A percentile compares a stretch with the other conserved stretches of the same genome.
Evolutionary conservation across 495 filamentous ascomycete genomes (phyloP).

Genomic region (Penicilliopsis zonata): DNA sequence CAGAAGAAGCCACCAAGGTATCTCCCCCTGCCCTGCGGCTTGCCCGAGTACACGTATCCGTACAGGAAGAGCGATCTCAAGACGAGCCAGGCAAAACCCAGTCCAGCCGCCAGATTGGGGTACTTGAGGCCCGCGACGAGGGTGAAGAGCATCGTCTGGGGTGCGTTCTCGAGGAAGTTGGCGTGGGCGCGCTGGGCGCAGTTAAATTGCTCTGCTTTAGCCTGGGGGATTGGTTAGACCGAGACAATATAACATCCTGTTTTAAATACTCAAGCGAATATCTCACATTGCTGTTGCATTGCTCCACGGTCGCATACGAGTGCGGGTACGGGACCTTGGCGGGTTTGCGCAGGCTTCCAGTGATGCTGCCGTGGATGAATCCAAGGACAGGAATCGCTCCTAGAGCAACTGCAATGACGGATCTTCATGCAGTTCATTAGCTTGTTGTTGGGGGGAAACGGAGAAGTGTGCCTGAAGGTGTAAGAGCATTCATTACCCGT

Average conservation of each 20-base stretch:
- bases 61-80: conserved; percentile 40
- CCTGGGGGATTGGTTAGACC: conserved; percentile 8
- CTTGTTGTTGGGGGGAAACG: too few species aligned
- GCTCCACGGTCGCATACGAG: conserved; percentile 46
- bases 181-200: conserved; percentile 62
- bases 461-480: too few species aligned
- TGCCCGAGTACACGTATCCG: conserved; percentile 45
- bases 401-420: conserved; percentile 47
- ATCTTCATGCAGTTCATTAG: too few species aligned
- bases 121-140: conserved; percentile 47
- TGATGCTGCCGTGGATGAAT: conserved; percentile 43
- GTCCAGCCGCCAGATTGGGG: conserved; percentile 37
- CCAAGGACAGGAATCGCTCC: conserved; percentile 41
- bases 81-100: conserved; percentile 46
- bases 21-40: conserved; percentile 37
- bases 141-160: conserved; percentile 42
- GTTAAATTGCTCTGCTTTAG: conserved; percentile 41
- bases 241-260: conserved; percentile 3
- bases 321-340: conserved; percentile 51
- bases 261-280: conserved; percentile 37
- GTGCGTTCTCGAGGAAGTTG: conserved; percentile 58
- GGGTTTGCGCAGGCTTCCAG: conserved; percentile 31
- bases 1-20: conserved; percentile 22
- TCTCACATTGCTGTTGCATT: conserved; percentile 41
- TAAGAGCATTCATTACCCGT: too few species aligned